Conservation (phyloP, 192 early-diverging fungal species). For the Rhizoclosmatium sp. region DNA sequence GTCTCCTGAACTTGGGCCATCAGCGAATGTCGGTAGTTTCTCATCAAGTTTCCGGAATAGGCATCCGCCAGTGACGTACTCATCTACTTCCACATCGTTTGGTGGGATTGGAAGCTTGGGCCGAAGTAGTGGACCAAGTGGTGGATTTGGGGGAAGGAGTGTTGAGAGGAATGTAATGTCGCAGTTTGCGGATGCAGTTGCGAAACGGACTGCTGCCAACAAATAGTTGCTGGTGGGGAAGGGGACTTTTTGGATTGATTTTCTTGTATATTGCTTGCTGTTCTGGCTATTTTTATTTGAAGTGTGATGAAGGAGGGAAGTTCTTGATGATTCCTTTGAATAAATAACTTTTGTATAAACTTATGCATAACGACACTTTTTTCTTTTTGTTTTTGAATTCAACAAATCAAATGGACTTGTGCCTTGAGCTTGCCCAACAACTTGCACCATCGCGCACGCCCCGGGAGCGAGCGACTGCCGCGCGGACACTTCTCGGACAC, state of each 20-base stretch:
- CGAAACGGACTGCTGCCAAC: slow-evolving; percentile 11
- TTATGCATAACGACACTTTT: neutral
- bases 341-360: neutral
- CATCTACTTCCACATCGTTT: slow-evolving; percentile 14
- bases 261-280: neutral
- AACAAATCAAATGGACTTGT: slow-evolving; percentile 2
- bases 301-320: neutral
- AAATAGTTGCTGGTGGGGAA: neutral
- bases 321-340: neutral
- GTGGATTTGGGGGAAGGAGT: slow-evolving; percentile 14
- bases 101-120: neutral
- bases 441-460: slow-evolving; percentile 20
- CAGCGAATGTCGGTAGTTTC: neutral
- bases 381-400: slow-evolving; percentile 27
- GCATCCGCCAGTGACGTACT: slow-evolving; percentile 1
- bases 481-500: slow-evolving; percentile 16
- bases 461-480: slow-evolving; percentile 26
- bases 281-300: neutral
- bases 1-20: too few species aligned
- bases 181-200: slow-evolving; percentile 34
- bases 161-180: slow-evolving; percentile 29
- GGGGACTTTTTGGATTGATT: neutral
- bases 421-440: slow-evolving; percentile 31
- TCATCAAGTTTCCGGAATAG: neutral
- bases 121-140: slow-evolving; percentile 12